Conservation (phyloP, 305 asterid genomes). For the Solanum hybrid region DNA sequence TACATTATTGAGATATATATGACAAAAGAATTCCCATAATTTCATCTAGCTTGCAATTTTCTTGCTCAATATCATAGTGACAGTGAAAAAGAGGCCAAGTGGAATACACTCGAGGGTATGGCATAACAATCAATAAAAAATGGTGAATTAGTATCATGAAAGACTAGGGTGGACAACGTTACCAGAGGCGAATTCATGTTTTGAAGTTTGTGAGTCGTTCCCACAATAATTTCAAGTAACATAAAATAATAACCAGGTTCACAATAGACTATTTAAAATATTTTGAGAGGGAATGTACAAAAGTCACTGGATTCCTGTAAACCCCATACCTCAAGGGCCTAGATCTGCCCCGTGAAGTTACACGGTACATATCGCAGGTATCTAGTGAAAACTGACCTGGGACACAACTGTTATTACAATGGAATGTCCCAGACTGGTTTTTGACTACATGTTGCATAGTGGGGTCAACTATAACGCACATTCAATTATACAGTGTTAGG, state of each 20-base stretch:
- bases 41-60: neutral
- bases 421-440: neutral
- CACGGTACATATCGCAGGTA: neutral
- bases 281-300: neutral
- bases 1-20: neutral
- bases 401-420: neutral
- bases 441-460: neutral
- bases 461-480: neutral
- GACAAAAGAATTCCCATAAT: neutral
- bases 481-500: neutral
- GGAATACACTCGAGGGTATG: neutral
- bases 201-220: neutral
- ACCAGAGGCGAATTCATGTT: neutral
- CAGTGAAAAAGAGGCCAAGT: neutral
- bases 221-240: neutral
- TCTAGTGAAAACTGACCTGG: neutral
- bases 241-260: neutral
- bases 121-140: neutral
- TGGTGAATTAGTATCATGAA: neutral
- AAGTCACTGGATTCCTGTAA: neutral
- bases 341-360: neutral
- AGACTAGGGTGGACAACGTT: neutral
- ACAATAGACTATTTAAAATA: neutral
- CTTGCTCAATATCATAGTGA: neutral
- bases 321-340: neutral